A percentile compares a stretch with the other conserved stretches of the same genome.
Conservation (phyloP, 495 filamentous ascomycete genomes). For the Penicillium turbatum region DNA sequence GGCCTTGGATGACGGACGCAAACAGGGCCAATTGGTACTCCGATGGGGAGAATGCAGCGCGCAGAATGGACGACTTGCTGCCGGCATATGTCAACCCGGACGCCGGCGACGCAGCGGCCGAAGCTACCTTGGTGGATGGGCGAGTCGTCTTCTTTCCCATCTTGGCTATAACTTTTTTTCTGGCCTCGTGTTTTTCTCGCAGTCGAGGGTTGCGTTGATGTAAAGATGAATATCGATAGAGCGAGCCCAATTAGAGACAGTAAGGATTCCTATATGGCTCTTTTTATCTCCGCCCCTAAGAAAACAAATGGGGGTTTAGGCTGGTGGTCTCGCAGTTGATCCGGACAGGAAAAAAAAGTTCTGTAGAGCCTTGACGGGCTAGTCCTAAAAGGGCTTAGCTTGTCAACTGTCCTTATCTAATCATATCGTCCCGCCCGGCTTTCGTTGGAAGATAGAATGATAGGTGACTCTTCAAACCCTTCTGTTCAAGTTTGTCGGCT, state of each 20-base stretch:
- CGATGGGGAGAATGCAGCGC: constrained; percentile 52
- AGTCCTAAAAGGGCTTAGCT: constrained; percentile 33
- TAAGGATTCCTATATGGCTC: constrained; percentile 8
- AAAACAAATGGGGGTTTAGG: constrained; percentile 30
- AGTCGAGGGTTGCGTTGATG: not conserved
- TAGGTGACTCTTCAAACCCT: not conserved
- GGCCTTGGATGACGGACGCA: constrained; percentile 56
- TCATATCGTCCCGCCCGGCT: constrained; percentile 28
- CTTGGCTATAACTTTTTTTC: constrained; percentile 17
- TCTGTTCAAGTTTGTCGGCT: not conserved
- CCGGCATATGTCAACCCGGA: constrained; percentile 33
- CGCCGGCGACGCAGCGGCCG: constrained; percentile 45
- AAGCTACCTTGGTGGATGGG: constrained; percentile 43
- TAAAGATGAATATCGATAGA: not conserved
- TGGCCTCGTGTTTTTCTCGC: constrained; percentile 1
- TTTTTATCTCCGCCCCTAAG: constrained; percentile 23
- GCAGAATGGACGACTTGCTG: constrained; percentile 48
- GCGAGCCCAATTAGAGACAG: not conserved
- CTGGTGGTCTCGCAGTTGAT: constrained; percentile 32
- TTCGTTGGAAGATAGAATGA: too few species aligned
- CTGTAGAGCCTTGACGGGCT: constrained; percentile 38
- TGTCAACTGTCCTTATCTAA: constrained; percentile 37
- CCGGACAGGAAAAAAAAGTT: constrained; percentile 47
- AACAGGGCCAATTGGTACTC: constrained; percentile 55
- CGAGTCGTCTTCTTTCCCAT: constrained; percentile 53